These are phyloP conservation scores for Vanderwaltozyma polyspora DNA, from an alignment of 805 yeast genomes.

Conservation along the genomic window DNA sequence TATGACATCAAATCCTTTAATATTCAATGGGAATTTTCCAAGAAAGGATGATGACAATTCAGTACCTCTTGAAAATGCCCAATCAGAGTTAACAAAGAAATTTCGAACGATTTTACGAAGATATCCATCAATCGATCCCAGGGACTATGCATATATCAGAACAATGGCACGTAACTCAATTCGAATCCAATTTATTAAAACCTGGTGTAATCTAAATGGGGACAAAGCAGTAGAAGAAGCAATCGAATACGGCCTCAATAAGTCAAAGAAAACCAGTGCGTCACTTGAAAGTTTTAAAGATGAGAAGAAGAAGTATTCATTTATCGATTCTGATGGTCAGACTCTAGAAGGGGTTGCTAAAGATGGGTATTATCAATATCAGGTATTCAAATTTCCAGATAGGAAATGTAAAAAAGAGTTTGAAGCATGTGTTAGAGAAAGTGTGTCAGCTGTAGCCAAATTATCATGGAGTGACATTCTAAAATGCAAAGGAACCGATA, in stretches of 20 bases:
- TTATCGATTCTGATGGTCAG: conserved; percentile 7
- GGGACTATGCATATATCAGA: conserved; percentile 19
- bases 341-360: conserved; percentile 17
- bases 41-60: conserved; percentile 1
- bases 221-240: conserved; percentile 10
- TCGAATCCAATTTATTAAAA: conserved; percentile 11
- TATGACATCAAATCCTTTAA: conserved; percentile 8
- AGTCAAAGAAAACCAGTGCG: too few species aligned
- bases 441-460: conserved; percentile 13
- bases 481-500: conserved; percentile 4
- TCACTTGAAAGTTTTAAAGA: too few species aligned
- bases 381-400: conserved; percentile 16
- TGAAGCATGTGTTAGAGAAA: conserved; percentile 7
- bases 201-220: conserved; percentile 18
- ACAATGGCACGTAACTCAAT: conserved; percentile 10
- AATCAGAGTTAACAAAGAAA: neutral
- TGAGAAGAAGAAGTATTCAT: too few species aligned
- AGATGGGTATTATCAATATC: conserved; percentile 24
- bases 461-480: conserved; percentile 15
- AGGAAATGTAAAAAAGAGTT: conserved; percentile 7
- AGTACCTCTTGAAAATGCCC: neutral
- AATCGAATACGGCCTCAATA: too few species aligned
- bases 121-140: conserved; percentile 11
- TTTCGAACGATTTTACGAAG: neutral
- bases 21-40: conserved; percentile 11